Conservation (phyloP, 2,329 filamentous ascomycete species). For the Ampelomyces quisqualis region DNA sequence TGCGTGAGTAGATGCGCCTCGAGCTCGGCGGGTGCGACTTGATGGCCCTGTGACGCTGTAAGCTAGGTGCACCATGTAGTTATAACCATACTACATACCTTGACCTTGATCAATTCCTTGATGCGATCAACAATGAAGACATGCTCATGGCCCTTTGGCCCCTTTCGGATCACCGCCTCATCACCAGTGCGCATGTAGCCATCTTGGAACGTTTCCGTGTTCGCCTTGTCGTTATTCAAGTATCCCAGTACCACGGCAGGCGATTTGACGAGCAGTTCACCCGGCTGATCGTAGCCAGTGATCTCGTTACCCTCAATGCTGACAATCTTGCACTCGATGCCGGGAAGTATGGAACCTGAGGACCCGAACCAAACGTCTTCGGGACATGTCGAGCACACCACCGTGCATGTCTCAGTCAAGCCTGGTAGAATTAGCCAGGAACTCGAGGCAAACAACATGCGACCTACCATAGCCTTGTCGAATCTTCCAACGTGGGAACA, state of each 20-base stretch:
- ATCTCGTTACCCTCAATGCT: slow-evolving; percentile 69
- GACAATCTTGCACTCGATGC: slow-evolving; percentile 65
- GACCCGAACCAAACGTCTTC: slow-evolving; percentile 69
- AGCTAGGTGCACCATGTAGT: not conserved
- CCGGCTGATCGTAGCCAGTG: slow-evolving; percentile 68
- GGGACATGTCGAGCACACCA: slow-evolving; percentile 61
- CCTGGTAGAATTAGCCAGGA: slow-evolving; percentile 46
- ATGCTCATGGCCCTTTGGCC: slow-evolving; percentile 69
- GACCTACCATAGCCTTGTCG: slow-evolving; percentile 68
- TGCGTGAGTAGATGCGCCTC: slow-evolving; percentile 78
- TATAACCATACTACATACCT: slow-evolving; percentile 50
- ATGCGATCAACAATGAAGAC: slow-evolving; percentile 81
- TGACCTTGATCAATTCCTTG: slow-evolving; percentile 77
- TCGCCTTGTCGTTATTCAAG: slow-evolving; percentile 81
- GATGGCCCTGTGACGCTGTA: slow-evolving; percentile 60
- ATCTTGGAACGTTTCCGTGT: slow-evolving; percentile 75
- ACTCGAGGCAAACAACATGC: not conserved
- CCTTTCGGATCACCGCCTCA: slow-evolving; percentile 57
- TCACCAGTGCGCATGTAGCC: slow-evolving; percentile 83
- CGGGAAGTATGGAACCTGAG: slow-evolving; percentile 68
- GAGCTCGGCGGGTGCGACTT: slow-evolving; percentile 81
- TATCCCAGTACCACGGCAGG: slow-evolving; percentile 75
- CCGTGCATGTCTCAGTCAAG: slow-evolving; percentile 74
- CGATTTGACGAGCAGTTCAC: slow-evolving; percentile 77
- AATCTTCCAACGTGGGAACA: slow-evolving; percentile 65